A percentile compares a stretch with the other conserved stretches of the same genome.
phyloP scores from a whole-genome alignment of 2,329 filamentous ascomycete species.

The Orbilia brochopaga region DNA sequence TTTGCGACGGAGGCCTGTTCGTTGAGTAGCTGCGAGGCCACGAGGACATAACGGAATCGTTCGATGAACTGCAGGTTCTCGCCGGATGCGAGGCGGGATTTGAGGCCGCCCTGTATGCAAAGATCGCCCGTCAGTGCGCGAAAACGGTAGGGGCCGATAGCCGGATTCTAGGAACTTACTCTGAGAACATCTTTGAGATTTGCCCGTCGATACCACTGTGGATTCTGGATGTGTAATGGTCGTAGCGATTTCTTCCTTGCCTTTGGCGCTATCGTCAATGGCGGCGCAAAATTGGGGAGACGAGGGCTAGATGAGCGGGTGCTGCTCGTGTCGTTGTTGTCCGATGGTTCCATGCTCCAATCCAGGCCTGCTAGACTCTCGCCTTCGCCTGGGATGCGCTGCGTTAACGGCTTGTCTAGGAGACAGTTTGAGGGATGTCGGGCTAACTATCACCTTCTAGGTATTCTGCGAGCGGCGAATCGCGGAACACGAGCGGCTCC shows the following conservation, averaged over 20 bases:
- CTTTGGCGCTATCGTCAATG: slow-evolving; percentile 55
- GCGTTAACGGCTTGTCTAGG: slow-evolving; percentile 6
- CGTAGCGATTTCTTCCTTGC: slow-evolving; percentile 57
- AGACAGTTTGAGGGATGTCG: slow-evolving; percentile 34
- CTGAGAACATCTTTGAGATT: slow-evolving; percentile 35
- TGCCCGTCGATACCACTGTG: slow-evolving; percentile 33
- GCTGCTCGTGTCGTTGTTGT: slow-evolving; percentile 35
- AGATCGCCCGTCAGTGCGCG: slow-evolving; percentile 52
- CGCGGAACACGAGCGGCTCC: slow-evolving; percentile 86
- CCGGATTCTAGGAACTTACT: slow-evolving; percentile 58
- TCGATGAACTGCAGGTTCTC: slow-evolving; percentile 88
- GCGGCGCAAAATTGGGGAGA: slow-evolving; percentile 34
- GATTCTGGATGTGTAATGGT: slow-evolving; percentile 58
- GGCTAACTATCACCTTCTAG: slow-evolving; percentile 77
- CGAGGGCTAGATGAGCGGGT: slow-evolving; percentile 19
- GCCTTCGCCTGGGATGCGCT: slow-evolving; percentile 34
- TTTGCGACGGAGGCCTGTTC: slow-evolving; percentile 66
- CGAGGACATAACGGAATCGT: slow-evolving; percentile 89
- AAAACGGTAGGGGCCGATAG: slow-evolving; percentile 14
- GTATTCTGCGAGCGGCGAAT: slow-evolving; percentile 86
- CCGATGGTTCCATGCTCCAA: slow-evolving; percentile 39
- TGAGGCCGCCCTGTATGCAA: slow-evolving; percentile 67
- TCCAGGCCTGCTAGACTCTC: slow-evolving; percentile 42
- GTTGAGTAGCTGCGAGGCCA: slow-evolving; percentile 85
- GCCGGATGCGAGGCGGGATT: slow-evolving; percentile 73